Conservation (phyloP, 2,329 filamentous ascomycete genomes). For the Beauveria sp. region DNA sequence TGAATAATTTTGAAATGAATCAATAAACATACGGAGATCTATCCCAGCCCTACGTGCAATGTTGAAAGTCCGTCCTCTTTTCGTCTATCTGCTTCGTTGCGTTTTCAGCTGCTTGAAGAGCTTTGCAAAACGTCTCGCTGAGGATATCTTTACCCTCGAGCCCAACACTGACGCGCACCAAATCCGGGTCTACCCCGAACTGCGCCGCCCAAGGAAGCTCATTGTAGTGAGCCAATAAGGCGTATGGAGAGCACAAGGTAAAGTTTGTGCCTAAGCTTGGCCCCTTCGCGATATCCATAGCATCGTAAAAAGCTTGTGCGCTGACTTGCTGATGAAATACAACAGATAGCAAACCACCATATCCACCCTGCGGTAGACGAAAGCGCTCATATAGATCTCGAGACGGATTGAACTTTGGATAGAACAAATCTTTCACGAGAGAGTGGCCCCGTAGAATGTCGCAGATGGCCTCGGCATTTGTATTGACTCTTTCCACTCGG, state of each 20-base stretch:
- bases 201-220: conserved; percentile 86
- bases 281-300: conserved; percentile 80
- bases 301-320: conserved; percentile 77
- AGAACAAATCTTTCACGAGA: conserved; percentile 71
- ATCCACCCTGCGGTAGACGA: conserved; percentile 66
- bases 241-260: conserved; percentile 84
- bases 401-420: conserved; percentile 72
- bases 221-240: conserved; percentile 80
- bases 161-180: conserved; percentile 84
- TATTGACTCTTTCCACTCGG: conserved; percentile 76
- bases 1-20: background rate
- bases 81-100: background rate
- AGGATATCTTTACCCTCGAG: conserved; percentile 70
- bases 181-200: conserved; percentile 71
- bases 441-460: conserved; percentile 55
- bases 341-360: conserved; percentile 82
- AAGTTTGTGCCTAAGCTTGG: conserved; percentile 96
- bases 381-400: conserved; percentile 70
- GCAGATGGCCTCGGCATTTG: conserved; percentile 77
- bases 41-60: background rate
- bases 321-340: conserved; percentile 65
- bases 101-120: conserved; percentile 53
- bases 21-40: background rate
- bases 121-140: conserved; percentile 53
- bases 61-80: background rate